Evolutionary conservation across 495 filamentous ascomycete species (phyloP).

Genomic region (Aspergillus cavernicola): DNA sequence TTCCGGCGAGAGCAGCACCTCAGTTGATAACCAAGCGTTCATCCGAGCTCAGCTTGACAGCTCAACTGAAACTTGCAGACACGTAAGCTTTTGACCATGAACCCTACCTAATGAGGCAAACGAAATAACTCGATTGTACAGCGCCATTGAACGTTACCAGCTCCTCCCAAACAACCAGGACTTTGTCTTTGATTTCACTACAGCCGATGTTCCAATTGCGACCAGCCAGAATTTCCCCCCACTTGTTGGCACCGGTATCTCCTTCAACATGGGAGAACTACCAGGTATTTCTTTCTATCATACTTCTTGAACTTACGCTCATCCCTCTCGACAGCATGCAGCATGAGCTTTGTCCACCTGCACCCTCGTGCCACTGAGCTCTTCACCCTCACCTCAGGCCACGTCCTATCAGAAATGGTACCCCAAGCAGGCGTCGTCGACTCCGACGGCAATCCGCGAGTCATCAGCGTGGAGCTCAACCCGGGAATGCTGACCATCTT

Average conservation of each 20-base stretch:
- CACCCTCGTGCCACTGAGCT: slow-evolving; percentile 17
- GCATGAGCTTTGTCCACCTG: slow-evolving; percentile 45
- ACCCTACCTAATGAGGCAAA: not conserved
- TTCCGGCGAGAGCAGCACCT: slow-evolving; percentile 20
- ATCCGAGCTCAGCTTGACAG: slow-evolving; percentile 23
- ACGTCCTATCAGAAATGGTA: slow-evolving; percentile 39
- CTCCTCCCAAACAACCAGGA: slow-evolving; percentile 33
- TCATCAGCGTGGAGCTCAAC: slow-evolving; percentile 26
- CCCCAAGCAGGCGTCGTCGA: slow-evolving; percentile 30
- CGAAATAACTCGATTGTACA: slow-evolving; percentile 5
- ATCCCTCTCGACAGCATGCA: slow-evolving; percentile 30
- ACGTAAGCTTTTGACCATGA: slow-evolving; percentile 15
- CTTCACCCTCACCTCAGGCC: not conserved
- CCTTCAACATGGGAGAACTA: slow-evolving; percentile 24
- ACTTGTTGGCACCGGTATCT: slow-evolving; percentile 15
- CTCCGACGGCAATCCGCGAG: slow-evolving; percentile 23
- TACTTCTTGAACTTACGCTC: not conserved
- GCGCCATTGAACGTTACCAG: slow-evolving; percentile 32
- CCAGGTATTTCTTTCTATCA: slow-evolving; percentile 32
- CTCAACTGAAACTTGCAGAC: slow-evolving; percentile 23
- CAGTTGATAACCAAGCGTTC: slow-evolving; percentile 13
- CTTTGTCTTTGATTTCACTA: slow-evolving; percentile 44
- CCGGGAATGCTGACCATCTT: slow-evolving; percentile 49
- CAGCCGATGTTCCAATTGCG: slow-evolving; percentile 12
- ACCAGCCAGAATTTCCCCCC: slow-evolving; percentile 22